phyloP scores from a whole-genome alignment of 2,329 filamentous ascomycete species.

The Bipolaris oryzae region DNA sequence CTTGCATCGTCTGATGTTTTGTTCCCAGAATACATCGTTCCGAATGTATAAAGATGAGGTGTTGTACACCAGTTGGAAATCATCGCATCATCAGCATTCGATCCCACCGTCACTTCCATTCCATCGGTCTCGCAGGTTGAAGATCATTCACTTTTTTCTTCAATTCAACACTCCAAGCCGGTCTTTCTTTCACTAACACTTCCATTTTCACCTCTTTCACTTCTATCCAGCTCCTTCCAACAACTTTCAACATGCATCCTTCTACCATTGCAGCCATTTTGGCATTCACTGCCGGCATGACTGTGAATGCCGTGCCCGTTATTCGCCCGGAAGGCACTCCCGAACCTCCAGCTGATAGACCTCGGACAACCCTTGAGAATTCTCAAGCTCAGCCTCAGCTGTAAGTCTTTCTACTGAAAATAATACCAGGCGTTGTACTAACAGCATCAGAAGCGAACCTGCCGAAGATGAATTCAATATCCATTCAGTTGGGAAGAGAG shows the following conservation, averaged over 20 bases:
- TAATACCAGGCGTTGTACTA: background rate
- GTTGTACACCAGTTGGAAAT: background rate
- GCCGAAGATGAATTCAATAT: background rate
- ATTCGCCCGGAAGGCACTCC: background rate
- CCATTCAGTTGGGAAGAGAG: background rate
- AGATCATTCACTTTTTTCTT: background rate
- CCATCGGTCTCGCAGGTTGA: slow-evolving; percentile 3
- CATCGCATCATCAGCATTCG: background rate
- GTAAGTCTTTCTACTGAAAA: background rate
- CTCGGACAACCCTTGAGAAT: background rate
- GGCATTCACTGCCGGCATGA: slow-evolving; percentile 5
- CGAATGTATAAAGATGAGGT: slow-evolving; percentile 2
- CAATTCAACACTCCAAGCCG: background rate
- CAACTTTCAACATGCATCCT: slow-evolving; percentile 3
- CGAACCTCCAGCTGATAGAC: background rate
- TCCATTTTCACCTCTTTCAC: background rate
- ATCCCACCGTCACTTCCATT: background rate
- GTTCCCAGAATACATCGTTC: background rate
- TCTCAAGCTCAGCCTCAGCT: background rate
- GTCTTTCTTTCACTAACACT: background rate
- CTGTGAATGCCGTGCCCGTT: background rate
- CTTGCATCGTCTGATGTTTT: background rate
- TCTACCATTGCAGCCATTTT: slow-evolving; percentile 3
- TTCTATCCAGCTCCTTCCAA: background rate
- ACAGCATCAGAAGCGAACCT: background rate